Evolutionary conservation across 331 rosid species (phyloP).

Genomic region (Quercus lobata): DNA sequence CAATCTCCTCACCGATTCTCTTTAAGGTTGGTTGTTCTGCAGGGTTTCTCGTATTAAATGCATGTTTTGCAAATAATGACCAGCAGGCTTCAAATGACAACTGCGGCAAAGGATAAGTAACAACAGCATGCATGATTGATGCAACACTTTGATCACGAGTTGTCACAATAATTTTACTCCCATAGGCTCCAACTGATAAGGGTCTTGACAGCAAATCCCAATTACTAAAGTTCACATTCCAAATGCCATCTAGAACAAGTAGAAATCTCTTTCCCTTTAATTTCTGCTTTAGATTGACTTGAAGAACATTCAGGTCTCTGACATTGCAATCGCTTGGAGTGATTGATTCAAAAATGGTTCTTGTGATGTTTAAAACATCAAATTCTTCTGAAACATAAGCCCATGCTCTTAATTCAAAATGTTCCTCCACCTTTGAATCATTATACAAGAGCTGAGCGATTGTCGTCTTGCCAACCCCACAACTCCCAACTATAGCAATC

Average conservation of each 20-base stretch:
- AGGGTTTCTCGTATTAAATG: not conserved
- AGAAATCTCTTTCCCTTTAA: no score
- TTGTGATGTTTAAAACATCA: not conserved
- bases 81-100: not conserved
- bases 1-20: not conserved
- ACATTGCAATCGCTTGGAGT: not conserved
- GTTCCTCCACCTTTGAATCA: not conserved
- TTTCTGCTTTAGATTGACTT: not conserved
- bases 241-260: no score
- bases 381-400: not conserved
- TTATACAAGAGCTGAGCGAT: not conserved
- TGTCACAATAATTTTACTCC: not conserved
- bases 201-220: not conserved
- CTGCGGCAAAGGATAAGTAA: not conserved
- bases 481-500: constrained; percentile 25
- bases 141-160: not conserved
- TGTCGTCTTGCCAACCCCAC: not conserved
- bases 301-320: not conserved
- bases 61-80: not conserved
- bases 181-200: not conserved
- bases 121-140: not conserved
- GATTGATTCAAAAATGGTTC: not conserved
- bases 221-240: no score
- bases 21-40: not conserved
- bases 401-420: not conserved